These are phyloP conservation scores for Sonneratia caseolaris DNA, from an alignment of 345 rosid genomes.

Conservation along the genomic window DNA sequence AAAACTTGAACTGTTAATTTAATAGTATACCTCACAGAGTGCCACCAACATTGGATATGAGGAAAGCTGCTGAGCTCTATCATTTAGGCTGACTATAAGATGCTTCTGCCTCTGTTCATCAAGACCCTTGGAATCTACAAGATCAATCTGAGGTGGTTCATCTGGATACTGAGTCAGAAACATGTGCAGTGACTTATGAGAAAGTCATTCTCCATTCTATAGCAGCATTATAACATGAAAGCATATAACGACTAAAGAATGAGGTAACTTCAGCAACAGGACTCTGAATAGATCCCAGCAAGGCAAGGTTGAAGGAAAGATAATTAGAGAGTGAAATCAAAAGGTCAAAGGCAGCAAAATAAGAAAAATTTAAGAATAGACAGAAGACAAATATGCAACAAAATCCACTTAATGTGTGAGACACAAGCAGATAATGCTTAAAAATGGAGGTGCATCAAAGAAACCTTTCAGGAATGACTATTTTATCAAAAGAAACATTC, in stretches of 20 bases:
- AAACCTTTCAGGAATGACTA: neutral
- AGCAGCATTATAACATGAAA: neutral
- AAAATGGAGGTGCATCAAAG: neutral
- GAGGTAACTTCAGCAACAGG: neutral
- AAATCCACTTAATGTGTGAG: neutral
- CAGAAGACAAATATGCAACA: neutral
- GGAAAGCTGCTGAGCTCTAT: constrained; percentile 51
- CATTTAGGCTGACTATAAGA: constrained; percentile 37
- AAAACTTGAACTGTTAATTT: neutral
- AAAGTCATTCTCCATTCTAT: neutral
- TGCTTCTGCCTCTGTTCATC: constrained; percentile 57
- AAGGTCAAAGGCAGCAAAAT: neutral
- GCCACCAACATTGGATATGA: constrained; percentile 73
- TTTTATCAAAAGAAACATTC: neutral
- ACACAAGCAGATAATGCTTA: neutral
- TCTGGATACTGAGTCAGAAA: constrained; percentile 54
- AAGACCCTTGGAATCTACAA: constrained; percentile 80
- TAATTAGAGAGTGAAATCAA: neutral
- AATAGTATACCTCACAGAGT: constrained; percentile 70
- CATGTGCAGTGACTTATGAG: neutral
- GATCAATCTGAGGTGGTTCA: constrained; percentile 51
- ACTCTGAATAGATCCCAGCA: neutral
- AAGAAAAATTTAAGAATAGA: neutral
- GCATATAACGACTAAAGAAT: neutral
- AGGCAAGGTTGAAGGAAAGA: neutral